Evolutionary conservation across 2,329 filamentous ascomycete species (phyloP).

Genomic region (Zarea fungicola): DNA sequence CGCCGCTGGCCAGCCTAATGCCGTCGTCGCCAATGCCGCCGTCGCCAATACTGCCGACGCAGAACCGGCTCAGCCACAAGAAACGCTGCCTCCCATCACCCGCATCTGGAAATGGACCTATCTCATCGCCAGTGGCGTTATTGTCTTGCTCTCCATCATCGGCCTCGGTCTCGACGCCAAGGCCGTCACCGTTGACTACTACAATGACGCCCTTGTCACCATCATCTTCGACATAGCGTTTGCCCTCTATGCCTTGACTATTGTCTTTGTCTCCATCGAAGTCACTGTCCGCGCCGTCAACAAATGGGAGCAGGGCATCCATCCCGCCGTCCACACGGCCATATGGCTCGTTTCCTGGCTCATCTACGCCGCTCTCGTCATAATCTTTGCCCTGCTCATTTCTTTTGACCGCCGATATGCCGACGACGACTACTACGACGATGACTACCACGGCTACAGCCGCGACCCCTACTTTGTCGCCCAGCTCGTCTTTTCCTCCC

Average conservation of each 20-base stretch:
- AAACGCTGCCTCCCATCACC: not conserved
- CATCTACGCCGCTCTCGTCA: not conserved
- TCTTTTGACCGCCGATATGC: not conserved
- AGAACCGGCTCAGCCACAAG: not conserved
- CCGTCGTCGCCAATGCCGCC: not conserved
- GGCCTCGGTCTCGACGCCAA: not conserved
- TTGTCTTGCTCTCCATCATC: not conserved
- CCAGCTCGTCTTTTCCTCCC: not conserved
- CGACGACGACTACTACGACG: too few species aligned
- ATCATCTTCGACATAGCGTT: not conserved
- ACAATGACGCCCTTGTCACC: not conserved
- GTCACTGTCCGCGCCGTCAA: not conserved
- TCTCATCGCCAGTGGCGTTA: not conserved
- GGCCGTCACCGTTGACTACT: not conserved
- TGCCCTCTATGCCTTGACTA: not conserved
- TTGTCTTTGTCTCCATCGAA: conserved; percentile 1
- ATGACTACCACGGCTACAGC: not conserved
- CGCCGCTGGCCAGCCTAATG: not conserved
- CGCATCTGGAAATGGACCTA: not conserved
- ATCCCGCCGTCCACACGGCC: conserved; percentile 3
- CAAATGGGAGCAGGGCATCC: not conserved
- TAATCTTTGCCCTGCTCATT: not conserved
- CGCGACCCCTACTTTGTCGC: not conserved
- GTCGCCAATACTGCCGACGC: not conserved
- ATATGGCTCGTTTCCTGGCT: conserved; percentile 10